phyloP scores from a whole-genome alignment of 495 filamentous ascomycete genomes.

The Lophium mytilinum region DNA sequence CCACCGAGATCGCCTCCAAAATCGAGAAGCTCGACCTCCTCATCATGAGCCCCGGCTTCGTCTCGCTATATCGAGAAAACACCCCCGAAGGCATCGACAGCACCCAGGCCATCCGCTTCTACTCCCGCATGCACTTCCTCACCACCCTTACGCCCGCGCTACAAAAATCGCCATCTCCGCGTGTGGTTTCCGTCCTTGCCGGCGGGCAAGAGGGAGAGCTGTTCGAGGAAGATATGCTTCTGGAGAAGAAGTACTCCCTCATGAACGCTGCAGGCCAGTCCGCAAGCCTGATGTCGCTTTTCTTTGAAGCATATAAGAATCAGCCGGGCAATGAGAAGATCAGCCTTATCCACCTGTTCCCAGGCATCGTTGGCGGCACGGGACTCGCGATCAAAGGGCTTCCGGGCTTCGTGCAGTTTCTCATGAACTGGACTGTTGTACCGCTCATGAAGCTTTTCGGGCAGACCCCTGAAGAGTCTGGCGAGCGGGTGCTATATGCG shows the following conservation, averaged over 20 bases:
- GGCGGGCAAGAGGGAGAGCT: constrained; percentile 23
- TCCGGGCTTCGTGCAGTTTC: neutral
- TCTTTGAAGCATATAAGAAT: constrained; percentile 15
- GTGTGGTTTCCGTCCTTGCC: constrained; percentile 22
- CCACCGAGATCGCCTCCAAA: constrained; percentile 7
- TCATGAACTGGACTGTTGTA: constrained; percentile 10
- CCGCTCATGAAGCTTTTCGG: constrained; percentile 13
- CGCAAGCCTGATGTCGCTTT: constrained; percentile 20
- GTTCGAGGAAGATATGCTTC: constrained; percentile 15
- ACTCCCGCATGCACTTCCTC: constrained; percentile 36
- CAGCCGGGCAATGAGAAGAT: constrained; percentile 16
- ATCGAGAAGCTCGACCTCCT: constrained; percentile 24
- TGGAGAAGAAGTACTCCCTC: constrained; percentile 18
- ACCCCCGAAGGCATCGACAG: constrained; percentile 31
- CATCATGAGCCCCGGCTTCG: constrained; percentile 26
- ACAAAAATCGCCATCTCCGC: constrained; percentile 2
- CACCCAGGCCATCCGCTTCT: constrained; percentile 33
- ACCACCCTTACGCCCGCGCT: constrained; percentile 34
- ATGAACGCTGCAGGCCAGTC: constrained; percentile 3
- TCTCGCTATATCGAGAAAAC: constrained; percentile 12
- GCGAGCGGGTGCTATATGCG: constrained; percentile 20
- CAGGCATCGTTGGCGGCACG: constrained; percentile 19
- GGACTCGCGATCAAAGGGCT: constrained; percentile 4
- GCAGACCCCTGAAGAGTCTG: constrained; percentile 3
- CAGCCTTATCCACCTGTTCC: constrained; percentile 17